Evolutionary conservation across 2,329 filamentous ascomycete species (phyloP), one percentile per base, ranked within the genome.

Genomic region (Aspergillus unguis): DNA sequence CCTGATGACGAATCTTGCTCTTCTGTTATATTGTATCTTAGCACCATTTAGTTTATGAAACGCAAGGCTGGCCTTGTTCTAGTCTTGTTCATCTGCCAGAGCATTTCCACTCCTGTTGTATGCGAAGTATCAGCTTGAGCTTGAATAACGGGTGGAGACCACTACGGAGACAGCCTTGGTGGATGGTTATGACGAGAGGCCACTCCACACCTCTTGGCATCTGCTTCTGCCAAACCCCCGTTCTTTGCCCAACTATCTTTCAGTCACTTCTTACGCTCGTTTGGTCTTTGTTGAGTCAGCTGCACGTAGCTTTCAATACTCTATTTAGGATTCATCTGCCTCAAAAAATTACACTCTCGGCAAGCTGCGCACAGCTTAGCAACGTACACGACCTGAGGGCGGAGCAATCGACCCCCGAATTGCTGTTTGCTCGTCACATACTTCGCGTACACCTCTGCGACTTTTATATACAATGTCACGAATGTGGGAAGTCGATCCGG

Each of bases 401-500:
- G 32, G 50, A 49, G 33, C 50, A 49, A 50, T 41, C 33, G 38
- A 32, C 41, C 28, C 27, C 27, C 45, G 25, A 41, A 38, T 42
- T 27, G 17, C 32, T 48, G 25, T 36, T 35, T 11, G 26, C 46
- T 38, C n/a, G 32, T 33, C 38, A 40, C 25, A 40, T 41, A 38
- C 29, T 41, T 28, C 37, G 11, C 36, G 11, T 31, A 28, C 26
- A 31, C 17, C 42, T 29, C n/a, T 25, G 10, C 26, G 17, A 26
- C 7, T 40, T 11, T 4, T n/a, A 10, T 55, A 2, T 47, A 44
- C 49, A 55, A 74, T 73, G 72, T 75, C 84, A 68, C 92, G 92
- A 76, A 92, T 96, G 88, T 99, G 94, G 94, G 94, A 99, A 78
- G 91, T 99, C 61, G 94, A 99, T 75, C 94, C 94, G 44, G 92